Conservation (phyloP, 805 yeast genomes). For the Danielia oregonensis region DNA sequence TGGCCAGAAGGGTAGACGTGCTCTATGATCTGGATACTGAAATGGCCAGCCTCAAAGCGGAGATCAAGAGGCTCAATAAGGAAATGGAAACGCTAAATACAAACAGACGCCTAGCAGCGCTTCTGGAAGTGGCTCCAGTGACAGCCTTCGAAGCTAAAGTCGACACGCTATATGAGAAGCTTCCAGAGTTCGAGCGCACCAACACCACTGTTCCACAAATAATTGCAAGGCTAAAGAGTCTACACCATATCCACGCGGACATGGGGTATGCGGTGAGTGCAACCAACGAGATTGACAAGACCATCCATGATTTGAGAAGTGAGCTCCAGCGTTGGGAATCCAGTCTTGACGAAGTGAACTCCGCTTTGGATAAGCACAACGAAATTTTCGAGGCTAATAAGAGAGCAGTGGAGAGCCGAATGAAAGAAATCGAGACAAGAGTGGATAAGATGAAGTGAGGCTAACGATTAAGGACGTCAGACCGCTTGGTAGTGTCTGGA, state of each 20-base stretch:
- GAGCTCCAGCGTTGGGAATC: constrained; percentile 32
- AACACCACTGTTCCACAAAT: constrained; percentile 23
- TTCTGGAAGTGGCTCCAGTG: constrained; percentile 3
- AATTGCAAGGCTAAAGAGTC: constrained; percentile 25
- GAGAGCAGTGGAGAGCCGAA: constrained; percentile 10
- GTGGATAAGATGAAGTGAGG: no score
- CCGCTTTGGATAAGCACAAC: constrained; percentile 22
- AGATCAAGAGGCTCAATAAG: constrained; percentile 20
- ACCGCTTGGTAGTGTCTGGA: no score
- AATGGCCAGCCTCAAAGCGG: constrained; percentile 20
- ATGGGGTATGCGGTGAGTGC: constrained; percentile 25
- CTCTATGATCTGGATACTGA: constrained; percentile 34
- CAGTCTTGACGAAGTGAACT: constrained; percentile 19
- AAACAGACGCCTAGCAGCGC: constrained; percentile 15
- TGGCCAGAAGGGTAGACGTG: constrained; percentile 30
- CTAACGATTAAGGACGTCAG: no score
- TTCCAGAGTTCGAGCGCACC: constrained; percentile 24
- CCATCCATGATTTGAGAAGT: constrained; percentile 19
- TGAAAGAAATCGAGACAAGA: constrained; percentile 6
- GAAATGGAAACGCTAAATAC: constrained; percentile 25
- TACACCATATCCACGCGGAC: constrained; percentile 31
- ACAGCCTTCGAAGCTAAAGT: constrained; percentile 19
- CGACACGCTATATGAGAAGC: constrained; percentile 20
- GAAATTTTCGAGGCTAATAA: constrained; percentile 21
- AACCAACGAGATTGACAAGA: constrained; percentile 24